A percentile compares a stretch with the other conserved stretches of the same genome.
phyloP scores from a whole-genome alignment of 2,329 filamentous ascomycete genomes.

The Pseudofabraea citricarpa region DNA sequence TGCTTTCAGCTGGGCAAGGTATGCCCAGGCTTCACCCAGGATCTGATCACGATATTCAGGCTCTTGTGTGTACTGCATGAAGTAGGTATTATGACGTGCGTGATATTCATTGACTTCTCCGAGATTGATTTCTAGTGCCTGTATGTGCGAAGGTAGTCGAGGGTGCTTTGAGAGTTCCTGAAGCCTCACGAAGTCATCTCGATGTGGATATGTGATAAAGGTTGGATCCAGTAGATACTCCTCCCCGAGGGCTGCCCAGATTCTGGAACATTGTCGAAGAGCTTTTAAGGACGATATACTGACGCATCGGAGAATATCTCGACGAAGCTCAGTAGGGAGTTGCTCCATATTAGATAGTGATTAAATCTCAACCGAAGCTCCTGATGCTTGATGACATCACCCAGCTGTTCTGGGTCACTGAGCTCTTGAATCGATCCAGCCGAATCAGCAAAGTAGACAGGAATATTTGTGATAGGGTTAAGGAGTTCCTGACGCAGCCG shows the following conservation, averaged over 20 bases:
- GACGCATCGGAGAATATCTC: slow-evolving; percentile 12
- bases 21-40: slow-evolving; percentile 25
- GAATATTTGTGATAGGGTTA: too few species aligned
- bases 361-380: too few species aligned
- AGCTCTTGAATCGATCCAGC: too few species aligned
- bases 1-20: slow-evolving; percentile 24
- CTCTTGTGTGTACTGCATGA: slow-evolving; percentile 22
- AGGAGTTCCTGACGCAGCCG: too few species aligned
- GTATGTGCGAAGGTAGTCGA: slow-evolving; percentile 15
- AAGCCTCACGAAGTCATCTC: slow-evolving; percentile 18
- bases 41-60: slow-evolving; percentile 20
- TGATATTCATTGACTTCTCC: slow-evolving; percentile 25
- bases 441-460: too few species aligned
- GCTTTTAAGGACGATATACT: slow-evolving; percentile 12
- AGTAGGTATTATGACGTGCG: slow-evolving; percentile 24
- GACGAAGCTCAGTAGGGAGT: slow-evolving; percentile 19
- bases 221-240: slow-evolving; percentile 18
- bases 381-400: too few species aligned
- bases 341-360: slow-evolving; percentile 13
- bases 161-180: slow-evolving; percentile 16
- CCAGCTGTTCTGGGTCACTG: too few species aligned
- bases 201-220: slow-evolving; percentile 16
- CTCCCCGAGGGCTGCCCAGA: slow-evolving; percentile 17
- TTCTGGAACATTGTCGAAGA: slow-evolving; percentile 15
- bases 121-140: slow-evolving; percentile 17